A percentile compares a stretch with the other conserved stretches of the same genome.
Evolutionary conservation across 352 stramenopile genomes (phyloP).

Genomic region (Phytophthora agathidicida): DNA sequence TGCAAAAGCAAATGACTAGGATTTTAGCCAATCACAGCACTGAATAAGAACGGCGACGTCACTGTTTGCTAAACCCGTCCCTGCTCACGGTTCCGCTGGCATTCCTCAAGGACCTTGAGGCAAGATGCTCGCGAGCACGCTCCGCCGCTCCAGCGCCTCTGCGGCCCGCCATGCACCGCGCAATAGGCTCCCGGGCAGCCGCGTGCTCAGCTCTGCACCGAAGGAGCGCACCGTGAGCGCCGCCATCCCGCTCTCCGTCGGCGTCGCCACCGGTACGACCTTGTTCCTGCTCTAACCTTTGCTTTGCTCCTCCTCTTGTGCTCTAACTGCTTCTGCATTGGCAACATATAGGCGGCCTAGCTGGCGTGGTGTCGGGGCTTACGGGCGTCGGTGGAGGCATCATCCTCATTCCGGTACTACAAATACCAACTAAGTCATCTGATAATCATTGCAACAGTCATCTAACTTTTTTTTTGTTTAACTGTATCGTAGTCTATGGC

Average conservation of each 20-base stretch:
- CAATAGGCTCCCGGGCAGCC: constrained; percentile 19
- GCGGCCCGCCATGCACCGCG: constrained; percentile 2
- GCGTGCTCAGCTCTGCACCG: constrained; percentile 58
- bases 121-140: constrained; percentile 35
- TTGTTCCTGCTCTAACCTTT: neutral
- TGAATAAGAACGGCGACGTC: constrained; percentile 15
- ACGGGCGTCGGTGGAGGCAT: constrained; percentile 84
- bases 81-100: neutral
- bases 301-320: constrained; percentile 16
- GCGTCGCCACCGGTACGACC: constrained; percentile 40
- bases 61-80: constrained; percentile 5
- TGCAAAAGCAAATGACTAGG: constrained; percentile 1
- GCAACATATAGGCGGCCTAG: constrained; percentile 47
- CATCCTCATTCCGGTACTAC: constrained; percentile 80
- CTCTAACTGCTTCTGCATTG: constrained; percentile 14
- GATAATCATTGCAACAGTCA: neutral
- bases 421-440: neutral
- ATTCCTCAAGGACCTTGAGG: no score
- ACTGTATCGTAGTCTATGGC: constrained; percentile 70
- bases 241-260: constrained; percentile 53
- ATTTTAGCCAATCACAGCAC: constrained; percentile 10
- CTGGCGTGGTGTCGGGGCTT: constrained; percentile 76
- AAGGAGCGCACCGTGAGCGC: constrained; percentile 41
- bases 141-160: constrained; percentile 23
- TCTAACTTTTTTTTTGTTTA: neutral